Conservation (phyloP, 768 basidiomycete genomes). For the Suillus luteus region DNA sequence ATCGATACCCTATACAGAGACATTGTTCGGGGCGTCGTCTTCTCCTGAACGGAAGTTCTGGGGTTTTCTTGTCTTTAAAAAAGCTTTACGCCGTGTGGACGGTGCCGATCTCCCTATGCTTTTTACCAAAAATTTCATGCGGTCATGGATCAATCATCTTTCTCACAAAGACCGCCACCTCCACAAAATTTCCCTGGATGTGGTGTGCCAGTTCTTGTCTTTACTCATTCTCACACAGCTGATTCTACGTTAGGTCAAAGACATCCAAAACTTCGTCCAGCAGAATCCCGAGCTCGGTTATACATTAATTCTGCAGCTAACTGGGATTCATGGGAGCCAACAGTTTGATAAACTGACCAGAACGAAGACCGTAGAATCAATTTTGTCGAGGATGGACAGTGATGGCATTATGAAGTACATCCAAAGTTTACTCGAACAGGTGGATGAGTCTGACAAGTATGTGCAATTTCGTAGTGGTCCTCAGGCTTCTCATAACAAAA, state of each 20-base stretch:
- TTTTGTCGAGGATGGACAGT: conserved; percentile 71
- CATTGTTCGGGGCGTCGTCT: conserved; percentile 80
- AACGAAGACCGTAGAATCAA: conserved; percentile 89
- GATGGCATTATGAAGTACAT: conserved; percentile 81
- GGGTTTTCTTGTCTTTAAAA: conserved; percentile 93
- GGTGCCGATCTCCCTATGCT: conserved; percentile 76
- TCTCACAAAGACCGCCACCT: conserved; percentile 85
- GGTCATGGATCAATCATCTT: conserved; percentile 95
- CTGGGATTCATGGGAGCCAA: conserved; percentile 77
- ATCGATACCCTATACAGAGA: conserved; percentile 52
- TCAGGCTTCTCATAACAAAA: conserved; percentile 7
- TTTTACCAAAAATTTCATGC: conserved; percentile 95
- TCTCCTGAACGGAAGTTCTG: conserved; percentile 90
- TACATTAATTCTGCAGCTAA: conserved; percentile 80
- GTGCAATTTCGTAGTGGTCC: conserved; percentile 16
- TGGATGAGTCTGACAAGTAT: conserved; percentile 52
- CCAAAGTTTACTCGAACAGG: conserved; percentile 63
- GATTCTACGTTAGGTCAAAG: conserved; percentile 54
- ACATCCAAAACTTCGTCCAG: conserved; percentile 75
- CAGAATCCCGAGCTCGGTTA: conserved; percentile 80
- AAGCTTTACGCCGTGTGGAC: conserved; percentile 67
- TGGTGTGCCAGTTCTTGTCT: conserved; percentile 48
- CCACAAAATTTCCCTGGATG: conserved; percentile 84
- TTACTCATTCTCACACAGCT: conserved; percentile 1
- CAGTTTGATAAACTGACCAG: conserved; percentile 92